Evolutionary conservation across 2,329 filamentous ascomycete species (phyloP).

Genomic region (Fusarium circinatum): DNA sequence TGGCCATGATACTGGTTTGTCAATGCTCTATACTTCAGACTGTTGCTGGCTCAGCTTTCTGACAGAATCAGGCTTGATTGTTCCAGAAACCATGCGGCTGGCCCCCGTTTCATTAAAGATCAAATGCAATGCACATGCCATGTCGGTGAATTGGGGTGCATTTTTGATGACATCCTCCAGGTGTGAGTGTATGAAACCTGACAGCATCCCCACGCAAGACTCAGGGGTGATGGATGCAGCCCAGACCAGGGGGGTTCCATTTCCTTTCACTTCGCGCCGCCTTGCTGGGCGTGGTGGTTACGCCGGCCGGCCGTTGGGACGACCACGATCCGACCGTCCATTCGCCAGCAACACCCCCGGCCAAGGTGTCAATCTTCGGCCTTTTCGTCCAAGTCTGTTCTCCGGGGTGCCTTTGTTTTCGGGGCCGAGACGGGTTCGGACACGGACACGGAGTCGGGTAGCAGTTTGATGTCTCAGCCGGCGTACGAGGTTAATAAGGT

Average conservation of each 20-base stretch:
- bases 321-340: conserved; percentile 36
- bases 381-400: conserved; percentile 23
- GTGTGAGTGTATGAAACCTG: neutral
- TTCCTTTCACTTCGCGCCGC: conserved; percentile 10
- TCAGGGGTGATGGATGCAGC: neutral
- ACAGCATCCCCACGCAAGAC: neutral
- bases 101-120: conserved; percentile 22
- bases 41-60: conserved; percentile 10
- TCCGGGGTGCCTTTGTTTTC: conserved; percentile 12
- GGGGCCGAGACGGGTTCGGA: conserved; percentile 19
- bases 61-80: neutral
- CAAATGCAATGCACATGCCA: conserved; percentile 21
- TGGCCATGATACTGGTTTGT: neutral
- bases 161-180: neutral
- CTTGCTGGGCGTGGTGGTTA: conserved; percentile 35
- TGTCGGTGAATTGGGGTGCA: conserved; percentile 5
- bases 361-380: conserved; percentile 18
- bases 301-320: conserved; percentile 31
- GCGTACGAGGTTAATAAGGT: neutral
- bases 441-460: conserved; percentile 1
- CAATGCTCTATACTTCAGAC: neutral
- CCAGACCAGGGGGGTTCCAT: neutral
- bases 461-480: conserved; percentile 6
- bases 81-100: conserved; percentile 31
- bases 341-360: conserved; percentile 19